Conservation (phyloP, 164 flowering plant genomes). For the Brasenia schreberi region DNA sequence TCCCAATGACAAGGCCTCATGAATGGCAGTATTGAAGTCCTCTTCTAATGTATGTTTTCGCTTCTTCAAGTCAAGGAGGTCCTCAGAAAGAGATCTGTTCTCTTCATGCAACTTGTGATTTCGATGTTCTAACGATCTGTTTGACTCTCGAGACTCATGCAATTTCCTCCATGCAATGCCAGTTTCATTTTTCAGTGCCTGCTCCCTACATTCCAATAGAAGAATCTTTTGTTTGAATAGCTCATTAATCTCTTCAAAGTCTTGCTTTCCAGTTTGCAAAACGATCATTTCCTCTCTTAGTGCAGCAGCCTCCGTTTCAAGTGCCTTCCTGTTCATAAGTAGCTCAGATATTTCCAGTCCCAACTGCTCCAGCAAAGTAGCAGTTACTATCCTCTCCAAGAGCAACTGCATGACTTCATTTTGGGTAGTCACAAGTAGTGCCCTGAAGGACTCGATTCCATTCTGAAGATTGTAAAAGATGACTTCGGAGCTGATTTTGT, state of each 20-base stretch:
- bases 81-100: conserved; percentile 25
- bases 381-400: conserved; percentile 55
- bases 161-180: conserved; percentile 17
- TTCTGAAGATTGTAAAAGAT: conserved; percentile 22
- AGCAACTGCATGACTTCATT: conserved; percentile 50
- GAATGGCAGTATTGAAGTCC: conserved; percentile 27
- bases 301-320: conserved; percentile 24
- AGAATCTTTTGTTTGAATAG: conserved; percentile 24
- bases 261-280: conserved; percentile 36
- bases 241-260: conserved; percentile 34
- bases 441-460: conserved; percentile 29
- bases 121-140: conserved; percentile 20
- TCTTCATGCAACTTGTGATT: conserved; percentile 27
- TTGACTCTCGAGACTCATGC: conserved; percentile 19
- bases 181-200: conserved; percentile 19
- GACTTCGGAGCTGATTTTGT: conserved; percentile 16
- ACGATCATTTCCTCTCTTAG: conserved; percentile 16
- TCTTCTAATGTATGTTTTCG: conserved; percentile 37
- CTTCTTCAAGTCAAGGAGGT: conserved; percentile 27
- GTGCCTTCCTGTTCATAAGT: conserved; percentile 18
- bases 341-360: conserved; percentile 28
- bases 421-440: conserved; percentile 20
- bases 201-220: conserved; percentile 16
- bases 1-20: conserved; percentile 26
- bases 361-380: conserved; percentile 40